Conservation (phyloP, 306 rosid species). For the Dryas drummondii region DNA sequence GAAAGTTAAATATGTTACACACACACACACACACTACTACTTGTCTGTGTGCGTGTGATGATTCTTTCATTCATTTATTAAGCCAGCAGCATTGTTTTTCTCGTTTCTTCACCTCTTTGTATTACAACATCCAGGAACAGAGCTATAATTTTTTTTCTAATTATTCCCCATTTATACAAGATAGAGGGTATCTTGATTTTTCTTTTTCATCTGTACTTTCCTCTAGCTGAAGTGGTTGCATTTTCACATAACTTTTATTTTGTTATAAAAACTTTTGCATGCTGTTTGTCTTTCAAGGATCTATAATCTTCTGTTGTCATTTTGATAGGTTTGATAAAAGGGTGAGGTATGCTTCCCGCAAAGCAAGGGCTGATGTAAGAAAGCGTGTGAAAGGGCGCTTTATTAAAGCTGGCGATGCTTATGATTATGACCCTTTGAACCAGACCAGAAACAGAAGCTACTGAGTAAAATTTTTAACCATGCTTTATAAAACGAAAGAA, state of each 20-base stretch:
- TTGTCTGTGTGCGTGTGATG: background rate
- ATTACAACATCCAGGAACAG: background rate
- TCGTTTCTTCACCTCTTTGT: slow-evolving; percentile 7
- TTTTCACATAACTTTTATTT: background rate
- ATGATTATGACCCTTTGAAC: slow-evolving; percentile 86
- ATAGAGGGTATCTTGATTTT: background rate
- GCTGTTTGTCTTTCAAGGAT: background rate
- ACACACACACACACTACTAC: background rate
- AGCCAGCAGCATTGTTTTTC: slow-evolving; percentile 18
- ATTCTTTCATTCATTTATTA: slow-evolving; percentile 5
- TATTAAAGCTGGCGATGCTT: slow-evolving; percentile 87
- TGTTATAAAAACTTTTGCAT: slow-evolving; percentile 4
- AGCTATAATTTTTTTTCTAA: background rate
- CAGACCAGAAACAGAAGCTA: slow-evolving; percentile 88
- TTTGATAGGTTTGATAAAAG: slow-evolving; percentile 69
- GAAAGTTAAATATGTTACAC: background rate
- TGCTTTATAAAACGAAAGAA: slow-evolving; percentile 49
- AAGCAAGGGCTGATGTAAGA: slow-evolving; percentile 90
- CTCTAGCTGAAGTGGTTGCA: slow-evolving; percentile 1
- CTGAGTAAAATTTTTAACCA: slow-evolving; percentile 63
- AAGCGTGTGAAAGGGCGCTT: slow-evolving; percentile 95
- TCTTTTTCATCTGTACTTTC: background rate
- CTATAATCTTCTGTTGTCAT: slow-evolving; percentile 3
- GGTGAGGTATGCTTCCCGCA: slow-evolving; percentile 92
- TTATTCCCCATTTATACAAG: background rate